phyloP scores from a whole-genome alignment of 805 yeast species.

The Yarrowia osloensis region DNA sequence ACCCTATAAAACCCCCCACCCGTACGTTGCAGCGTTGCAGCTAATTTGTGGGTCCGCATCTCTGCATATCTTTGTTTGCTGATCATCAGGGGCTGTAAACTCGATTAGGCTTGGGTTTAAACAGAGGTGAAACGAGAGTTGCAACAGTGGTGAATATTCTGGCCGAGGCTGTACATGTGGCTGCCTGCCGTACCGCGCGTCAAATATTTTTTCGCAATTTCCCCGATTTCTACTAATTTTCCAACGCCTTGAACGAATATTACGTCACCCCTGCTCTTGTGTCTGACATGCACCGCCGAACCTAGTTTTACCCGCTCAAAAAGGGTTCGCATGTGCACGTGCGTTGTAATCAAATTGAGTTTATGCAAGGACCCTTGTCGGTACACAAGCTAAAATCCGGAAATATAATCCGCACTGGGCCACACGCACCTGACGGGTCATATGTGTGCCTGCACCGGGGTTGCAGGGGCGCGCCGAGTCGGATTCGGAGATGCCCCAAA shows the following conservation, averaged over 20 bases:
- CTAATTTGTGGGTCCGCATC: constrained; percentile 15
- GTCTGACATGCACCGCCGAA: not conserved
- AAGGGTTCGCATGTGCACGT: constrained; percentile 11
- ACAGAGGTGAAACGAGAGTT: not conserved
- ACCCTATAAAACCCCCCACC: constrained; percentile 2
- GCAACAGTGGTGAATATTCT: too few relatives aligned
- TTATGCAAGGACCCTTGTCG: constrained; percentile 20
- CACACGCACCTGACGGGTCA: too few relatives aligned
- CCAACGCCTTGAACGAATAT: too few relatives aligned
- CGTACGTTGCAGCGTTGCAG: constrained; percentile 11
- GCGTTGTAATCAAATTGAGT: constrained; percentile 7
- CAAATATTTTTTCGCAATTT: too few relatives aligned
- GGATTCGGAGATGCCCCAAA: too few relatives aligned
- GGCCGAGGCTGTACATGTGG: too few relatives aligned
- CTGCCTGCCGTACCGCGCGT: too few relatives aligned
- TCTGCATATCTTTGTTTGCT: constrained; percentile 13
- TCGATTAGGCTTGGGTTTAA: not conserved
- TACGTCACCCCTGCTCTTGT: constrained; percentile 8
- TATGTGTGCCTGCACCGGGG: too few relatives aligned
- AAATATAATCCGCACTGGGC: too few relatives aligned
- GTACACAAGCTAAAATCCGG: not conserved
- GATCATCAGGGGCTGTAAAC: constrained; percentile 21
- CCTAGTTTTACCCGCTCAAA: constrained; percentile 15
- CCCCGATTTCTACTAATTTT: too few relatives aligned
- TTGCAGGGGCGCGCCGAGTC: too few relatives aligned